Evolutionary conservation across 352 stramenopile species (phyloP).

Genomic region (Globisporangium cederbergense): DNA sequence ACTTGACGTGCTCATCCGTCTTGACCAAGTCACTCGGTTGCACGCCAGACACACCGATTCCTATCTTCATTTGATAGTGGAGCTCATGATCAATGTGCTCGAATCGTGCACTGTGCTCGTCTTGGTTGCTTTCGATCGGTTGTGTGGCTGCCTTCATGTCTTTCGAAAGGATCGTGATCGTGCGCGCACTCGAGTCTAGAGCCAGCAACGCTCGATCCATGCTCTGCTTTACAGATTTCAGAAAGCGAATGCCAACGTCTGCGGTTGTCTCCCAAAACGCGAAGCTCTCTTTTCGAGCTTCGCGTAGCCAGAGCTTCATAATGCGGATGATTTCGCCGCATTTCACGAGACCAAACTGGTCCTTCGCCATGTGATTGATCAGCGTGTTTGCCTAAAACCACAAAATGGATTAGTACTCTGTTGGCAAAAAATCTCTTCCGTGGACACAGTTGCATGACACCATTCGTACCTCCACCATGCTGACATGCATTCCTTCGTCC

Average conservation of each 20-base stretch:
- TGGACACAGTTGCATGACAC: not conserved
- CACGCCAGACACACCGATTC: slow-evolving; percentile 17
- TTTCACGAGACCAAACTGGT: slow-evolving; percentile 43
- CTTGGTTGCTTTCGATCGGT: slow-evolving; percentile 3
- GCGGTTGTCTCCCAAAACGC: slow-evolving; percentile 38
- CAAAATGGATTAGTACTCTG: not conserved
- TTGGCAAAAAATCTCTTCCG: not conserved
- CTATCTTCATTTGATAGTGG: slow-evolving; percentile 31
- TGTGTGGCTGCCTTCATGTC: slow-evolving; percentile 9
- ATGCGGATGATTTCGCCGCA: slow-evolving; percentile 48
- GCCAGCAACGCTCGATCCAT: slow-evolving; percentile 16
- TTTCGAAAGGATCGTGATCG: slow-evolving; percentile 13
- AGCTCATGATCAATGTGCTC: slow-evolving; percentile 30
- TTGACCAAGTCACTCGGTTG: not conserved
- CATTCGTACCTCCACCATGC: slow-evolving; percentile 26
- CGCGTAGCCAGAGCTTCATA: slow-evolving; percentile 39
- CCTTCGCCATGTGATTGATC: slow-evolving; percentile 26
- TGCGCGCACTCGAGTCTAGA: slow-evolving; percentile 9
- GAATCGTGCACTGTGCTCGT: not conserved
- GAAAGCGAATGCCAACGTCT: slow-evolving; percentile 9
- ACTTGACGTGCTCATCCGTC: slow-evolving; percentile 29
- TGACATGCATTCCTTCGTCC: slow-evolving; percentile 33
- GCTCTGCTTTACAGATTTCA: slow-evolving; percentile 19
- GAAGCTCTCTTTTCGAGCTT: slow-evolving; percentile 22
- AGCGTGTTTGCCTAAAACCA: slow-evolving; percentile 32